Conservation (phyloP, 2,329 filamentous ascomycete genomes). For the Penicillium carneum region DNA sequence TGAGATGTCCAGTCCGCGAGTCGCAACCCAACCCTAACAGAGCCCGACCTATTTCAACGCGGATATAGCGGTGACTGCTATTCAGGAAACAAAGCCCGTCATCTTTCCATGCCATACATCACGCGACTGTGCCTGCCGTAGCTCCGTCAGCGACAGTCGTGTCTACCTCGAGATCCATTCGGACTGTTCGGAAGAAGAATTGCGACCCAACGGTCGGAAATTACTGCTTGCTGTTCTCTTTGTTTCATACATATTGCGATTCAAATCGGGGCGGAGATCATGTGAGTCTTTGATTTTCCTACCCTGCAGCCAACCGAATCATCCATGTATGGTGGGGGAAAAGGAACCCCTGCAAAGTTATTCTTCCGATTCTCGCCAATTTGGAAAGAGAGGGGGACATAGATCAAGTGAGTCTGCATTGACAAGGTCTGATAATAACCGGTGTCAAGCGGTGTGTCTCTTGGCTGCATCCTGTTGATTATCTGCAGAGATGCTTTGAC, state of each 20-base stretch:
- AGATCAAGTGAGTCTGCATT: slow-evolving; percentile 19
- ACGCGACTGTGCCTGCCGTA: slow-evolving; percentile 28
- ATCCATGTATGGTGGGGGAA: slow-evolving; percentile 25
- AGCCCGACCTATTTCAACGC: slow-evolving; percentile 21
- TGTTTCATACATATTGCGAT: slow-evolving; percentile 14
- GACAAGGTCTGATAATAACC: slow-evolving; percentile 9
- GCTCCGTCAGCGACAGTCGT: slow-evolving; percentile 34
- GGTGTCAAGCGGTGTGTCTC: slow-evolving; percentile 33
- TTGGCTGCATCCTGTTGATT: slow-evolving; percentile 32
- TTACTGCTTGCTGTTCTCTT: neutral
- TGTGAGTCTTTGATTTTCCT: slow-evolving; percentile 24
- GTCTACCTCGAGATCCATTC: slow-evolving; percentile 43
- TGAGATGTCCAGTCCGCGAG: slow-evolving; percentile 3
- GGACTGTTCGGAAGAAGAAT: slow-evolving; percentile 42
- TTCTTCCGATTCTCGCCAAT: slow-evolving; percentile 20
- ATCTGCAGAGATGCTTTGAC: slow-evolving; percentile 16
- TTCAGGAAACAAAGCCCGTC: slow-evolving; percentile 23
- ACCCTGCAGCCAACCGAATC: slow-evolving; percentile 27
- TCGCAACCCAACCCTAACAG: slow-evolving; percentile 17
- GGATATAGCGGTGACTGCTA: slow-evolving; percentile 34
- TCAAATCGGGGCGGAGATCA: slow-evolving; percentile 23
- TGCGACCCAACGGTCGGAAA: slow-evolving; percentile 19
- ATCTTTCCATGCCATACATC: slow-evolving; percentile 28
- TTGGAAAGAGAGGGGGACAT: slow-evolving; percentile 9
- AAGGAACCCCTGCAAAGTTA: slow-evolving; percentile 8